Conservation (phyloP, 805 yeast species). For the Saccharomyces paradoxus region DNA sequence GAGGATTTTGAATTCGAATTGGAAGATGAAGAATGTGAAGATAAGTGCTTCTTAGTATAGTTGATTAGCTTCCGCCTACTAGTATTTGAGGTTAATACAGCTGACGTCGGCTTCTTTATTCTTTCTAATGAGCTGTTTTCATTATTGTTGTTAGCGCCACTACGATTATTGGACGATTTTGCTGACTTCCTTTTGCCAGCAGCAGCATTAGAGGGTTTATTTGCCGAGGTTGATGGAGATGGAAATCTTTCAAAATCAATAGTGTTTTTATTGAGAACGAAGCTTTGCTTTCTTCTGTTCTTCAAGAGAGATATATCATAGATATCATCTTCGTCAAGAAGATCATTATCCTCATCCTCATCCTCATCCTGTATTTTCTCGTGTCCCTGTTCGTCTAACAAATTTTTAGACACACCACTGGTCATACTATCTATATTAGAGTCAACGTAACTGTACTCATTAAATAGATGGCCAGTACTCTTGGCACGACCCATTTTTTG, state of each 20-base stretch:
- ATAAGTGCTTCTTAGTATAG: background rate
- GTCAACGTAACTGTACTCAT: background rate
- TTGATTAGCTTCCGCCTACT: background rate
- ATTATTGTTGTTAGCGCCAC: background rate
- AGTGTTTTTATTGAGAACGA: conserved; percentile 9
- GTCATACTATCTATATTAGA: background rate
- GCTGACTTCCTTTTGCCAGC: background rate
- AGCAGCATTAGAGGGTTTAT: background rate
- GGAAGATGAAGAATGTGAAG: background rate
- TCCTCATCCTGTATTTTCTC: conserved; percentile 9
- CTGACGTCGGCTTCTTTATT: background rate
- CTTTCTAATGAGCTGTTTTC: background rate
- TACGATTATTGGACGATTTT: background rate
- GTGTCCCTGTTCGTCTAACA: background rate
- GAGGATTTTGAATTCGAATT: background rate
- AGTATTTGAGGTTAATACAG: background rate
- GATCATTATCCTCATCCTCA: conserved; percentile 9
- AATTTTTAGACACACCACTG: background rate
- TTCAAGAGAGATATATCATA: conserved; percentile 9
- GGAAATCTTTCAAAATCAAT: conserved; percentile 7
- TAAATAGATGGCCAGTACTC: background rate
- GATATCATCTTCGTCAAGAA: conserved; percentile 17
- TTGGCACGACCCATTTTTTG: background rate
- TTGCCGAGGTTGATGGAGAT: conserved; percentile 4
- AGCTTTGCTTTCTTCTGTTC: conserved; percentile 9